Conservation (phyloP, 331 rosid genomes). For the Acacia concinna region DNA sequence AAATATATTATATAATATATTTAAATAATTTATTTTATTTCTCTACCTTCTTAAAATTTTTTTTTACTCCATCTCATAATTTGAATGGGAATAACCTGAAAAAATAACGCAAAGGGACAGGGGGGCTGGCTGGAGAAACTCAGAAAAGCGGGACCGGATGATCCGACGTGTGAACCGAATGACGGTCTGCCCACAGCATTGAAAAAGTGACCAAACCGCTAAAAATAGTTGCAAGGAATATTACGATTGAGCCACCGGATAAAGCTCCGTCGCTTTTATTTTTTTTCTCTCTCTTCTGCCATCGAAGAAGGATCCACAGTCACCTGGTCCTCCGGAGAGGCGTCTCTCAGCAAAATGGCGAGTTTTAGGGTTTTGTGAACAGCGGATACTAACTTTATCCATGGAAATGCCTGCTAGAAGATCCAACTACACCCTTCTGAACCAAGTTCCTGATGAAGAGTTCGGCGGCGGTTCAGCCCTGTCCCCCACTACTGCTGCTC, state of each 20-base stretch:
- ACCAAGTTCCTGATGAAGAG: constrained; percentile 80
- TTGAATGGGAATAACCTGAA: too few relatives aligned
- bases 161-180: constrained; percentile 29
- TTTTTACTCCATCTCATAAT: too few relatives aligned
- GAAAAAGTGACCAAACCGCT: constrained; percentile 29
- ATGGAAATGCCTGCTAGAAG: constrained; percentile 95
- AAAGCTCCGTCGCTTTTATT: constrained; percentile 29
- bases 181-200: constrained; percentile 1
- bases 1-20: too few relatives aligned
- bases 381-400: constrained; percentile 20
- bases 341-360: constrained; percentile 54
- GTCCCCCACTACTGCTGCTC: constrained; percentile 38
- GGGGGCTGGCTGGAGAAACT: too few relatives aligned
- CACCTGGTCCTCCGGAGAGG: constrained; percentile 14
- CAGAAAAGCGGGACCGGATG: not conserved
- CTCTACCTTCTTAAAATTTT: too few relatives aligned
- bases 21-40: too few relatives aligned
- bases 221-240: constrained; percentile 1
- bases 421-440: constrained; percentile 80
- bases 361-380: constrained; percentile 47
- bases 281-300: constrained; percentile 67
- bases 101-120: too few relatives aligned
- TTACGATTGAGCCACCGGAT: constrained; percentile 57
- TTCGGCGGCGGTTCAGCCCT: constrained; percentile 32
- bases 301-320: constrained; percentile 30